These are phyloP conservation scores for Dryas octopetala DNA, from an alignment of 306 rosid genomes.

Conservation along the genomic window DNA sequence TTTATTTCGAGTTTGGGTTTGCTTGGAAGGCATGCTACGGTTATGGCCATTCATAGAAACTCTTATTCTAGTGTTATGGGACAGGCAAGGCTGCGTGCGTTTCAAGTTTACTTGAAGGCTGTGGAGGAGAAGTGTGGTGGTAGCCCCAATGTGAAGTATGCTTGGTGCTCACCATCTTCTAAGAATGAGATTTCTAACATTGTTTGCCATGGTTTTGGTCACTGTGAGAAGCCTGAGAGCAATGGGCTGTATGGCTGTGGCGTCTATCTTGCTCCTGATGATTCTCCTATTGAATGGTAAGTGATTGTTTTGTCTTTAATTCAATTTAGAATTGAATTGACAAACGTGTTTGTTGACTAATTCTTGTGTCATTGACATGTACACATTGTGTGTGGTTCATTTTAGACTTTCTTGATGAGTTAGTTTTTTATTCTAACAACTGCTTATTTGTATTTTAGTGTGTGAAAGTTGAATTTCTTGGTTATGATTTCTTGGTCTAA, in stretches of 20 bases:
- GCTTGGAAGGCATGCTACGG: conserved; percentile 40
- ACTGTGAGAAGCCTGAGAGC: conserved; percentile 16
- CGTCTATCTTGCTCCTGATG: conserved; percentile 56
- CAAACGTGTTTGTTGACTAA: neutral
- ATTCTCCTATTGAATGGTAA: conserved; percentile 60
- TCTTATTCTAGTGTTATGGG: conserved; percentile 30
- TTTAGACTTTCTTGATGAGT: conserved; percentile 4
- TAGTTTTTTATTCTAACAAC: neutral
- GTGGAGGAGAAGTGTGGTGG: conserved; percentile 45
- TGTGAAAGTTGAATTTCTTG: neutral
- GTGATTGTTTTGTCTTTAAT: neutral
- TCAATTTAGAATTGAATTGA: neutral
- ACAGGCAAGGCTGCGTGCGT: conserved; percentile 57
- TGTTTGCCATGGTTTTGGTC: conserved; percentile 62
- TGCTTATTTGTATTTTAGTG: neutral
- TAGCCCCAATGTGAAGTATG: conserved; percentile 56
- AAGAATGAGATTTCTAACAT: conserved; percentile 55
- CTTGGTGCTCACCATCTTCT: conserved; percentile 60
- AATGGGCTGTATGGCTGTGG: conserved; percentile 46
- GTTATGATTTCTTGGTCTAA: conserved; percentile 7
- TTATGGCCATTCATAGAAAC: conserved; percentile 41
- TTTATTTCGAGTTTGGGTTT: conserved; percentile 41
- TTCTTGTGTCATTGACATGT: neutral
- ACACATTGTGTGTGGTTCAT: neutral
- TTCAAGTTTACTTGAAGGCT: conserved; percentile 59